Base-by-base conservation (phyloP, 345 rosid genomes). In the Eucalyptus coolabah region DNA sequence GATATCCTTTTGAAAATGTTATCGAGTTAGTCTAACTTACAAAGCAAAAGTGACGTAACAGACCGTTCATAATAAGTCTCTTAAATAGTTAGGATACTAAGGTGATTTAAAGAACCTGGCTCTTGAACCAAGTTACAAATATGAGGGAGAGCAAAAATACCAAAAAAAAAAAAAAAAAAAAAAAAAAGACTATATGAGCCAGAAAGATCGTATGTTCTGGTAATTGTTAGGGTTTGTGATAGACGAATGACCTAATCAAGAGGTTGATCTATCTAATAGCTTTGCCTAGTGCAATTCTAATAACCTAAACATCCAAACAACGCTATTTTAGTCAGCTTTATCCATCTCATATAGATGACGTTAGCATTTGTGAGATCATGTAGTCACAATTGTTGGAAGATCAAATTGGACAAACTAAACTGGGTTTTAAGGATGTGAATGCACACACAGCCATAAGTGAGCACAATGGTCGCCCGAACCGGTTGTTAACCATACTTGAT, bases 401-500 rank as follows among this genome's bases (percentile, higher is more conserved):
- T 37, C 9, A 77, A 77, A 77, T 77, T 37, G 83, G 3, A 77
- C 26, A 37, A 37, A 34, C 81, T 69, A 69, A 69, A 34, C 23
- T 34, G 23, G 9, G 21, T 16, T 69, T 69, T 69, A 69, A 8
- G 24, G 42, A 34, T 34, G 11, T 2, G 4, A 34, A 3, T 34
- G 4, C 81, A 32, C 23, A 32, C 42, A 67, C 32, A 67, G 42
- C 23, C 13, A 37, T 37, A 37, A 19, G 16, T 4, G 6, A 72
- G 45, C 45, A 37, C 1, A 5, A 11, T 0, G 15, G 45, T 17
- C 0, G 6, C 21, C 10, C 6, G 0, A 32, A 37, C 23, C 3
- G 6, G 12, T 19, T 37, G 83, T 37, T 37, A 17, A 37, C 26
- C 45, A 72, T 72, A 72, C 5, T 19, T 6, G 8, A 19, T 72